phyloP scores from a whole-genome alignment of 306 rosid genomes.

The Myrica gale region DNA sequence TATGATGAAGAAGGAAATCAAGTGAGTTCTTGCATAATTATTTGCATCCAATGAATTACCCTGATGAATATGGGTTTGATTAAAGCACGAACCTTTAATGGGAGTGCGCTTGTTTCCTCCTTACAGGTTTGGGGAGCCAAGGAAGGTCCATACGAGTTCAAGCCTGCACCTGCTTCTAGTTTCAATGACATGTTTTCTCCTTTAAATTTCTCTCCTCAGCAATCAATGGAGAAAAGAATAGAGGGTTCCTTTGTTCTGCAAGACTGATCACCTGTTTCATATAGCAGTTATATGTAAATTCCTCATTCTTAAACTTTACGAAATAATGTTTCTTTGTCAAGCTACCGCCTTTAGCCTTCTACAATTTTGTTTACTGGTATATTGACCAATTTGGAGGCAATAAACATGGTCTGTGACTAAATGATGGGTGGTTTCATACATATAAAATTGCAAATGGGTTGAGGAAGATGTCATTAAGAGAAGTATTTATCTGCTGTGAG shows the following conservation, averaged over 20 bases:
- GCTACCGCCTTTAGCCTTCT: slow-evolving; percentile 1
- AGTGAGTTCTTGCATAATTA: slow-evolving; percentile 42
- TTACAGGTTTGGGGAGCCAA: slow-evolving; percentile 91
- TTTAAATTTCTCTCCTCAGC: slow-evolving; percentile 58
- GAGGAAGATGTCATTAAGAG: neutral
- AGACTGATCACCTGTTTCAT: slow-evolving; percentile 40
- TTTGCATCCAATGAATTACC: neutral
- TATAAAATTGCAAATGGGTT: neutral
- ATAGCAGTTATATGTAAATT: slow-evolving; percentile 35
- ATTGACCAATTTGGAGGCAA: neutral
- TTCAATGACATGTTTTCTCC: slow-evolving; percentile 58
- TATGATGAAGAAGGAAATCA: slow-evolving; percentile 81
- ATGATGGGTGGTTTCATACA: neutral
- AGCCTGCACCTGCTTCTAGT: slow-evolving; percentile 68
- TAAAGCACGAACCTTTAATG: neutral
- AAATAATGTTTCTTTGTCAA: slow-evolving; percentile 16
- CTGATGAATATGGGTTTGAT: slow-evolving; percentile 16
- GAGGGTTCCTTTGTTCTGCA: slow-evolving; percentile 85
- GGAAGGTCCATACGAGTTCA: slow-evolving; percentile 87
- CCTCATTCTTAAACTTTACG: slow-evolving; percentile 11
- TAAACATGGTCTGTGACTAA: neutral
- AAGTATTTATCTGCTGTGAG: neutral
- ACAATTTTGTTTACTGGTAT: slow-evolving; percentile 7
- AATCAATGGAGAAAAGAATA: slow-evolving; percentile 68
- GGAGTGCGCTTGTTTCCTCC: slow-evolving; percentile 18